phyloP scores from a whole-genome alignment of 2,329 filamentous ascomycete genomes.

The Sclerotinia borealis region DNA sequence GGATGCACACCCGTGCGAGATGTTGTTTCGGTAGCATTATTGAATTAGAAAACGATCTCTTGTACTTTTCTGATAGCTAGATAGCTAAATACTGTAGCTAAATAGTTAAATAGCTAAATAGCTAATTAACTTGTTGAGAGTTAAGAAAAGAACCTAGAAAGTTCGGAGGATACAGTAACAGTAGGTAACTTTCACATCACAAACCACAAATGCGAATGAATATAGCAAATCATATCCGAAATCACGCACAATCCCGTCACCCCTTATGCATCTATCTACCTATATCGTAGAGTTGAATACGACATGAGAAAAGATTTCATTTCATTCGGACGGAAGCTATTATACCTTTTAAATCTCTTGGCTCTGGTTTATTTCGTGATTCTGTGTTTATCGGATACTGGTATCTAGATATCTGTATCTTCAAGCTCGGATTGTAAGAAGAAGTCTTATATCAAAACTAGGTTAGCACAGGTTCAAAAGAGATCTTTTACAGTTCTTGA shows the following conservation, averaged over 20 bases:
- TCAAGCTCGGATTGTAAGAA: too few species aligned
- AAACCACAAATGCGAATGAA: not conserved
- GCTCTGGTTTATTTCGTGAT: too few species aligned
- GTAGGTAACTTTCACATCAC: not conserved
- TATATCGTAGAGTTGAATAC: conserved; percentile 10
- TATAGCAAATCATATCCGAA: conserved; percentile 4
- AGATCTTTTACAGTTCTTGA: conserved; percentile 1
- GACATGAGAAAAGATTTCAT: not conserved
- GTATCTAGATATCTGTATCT: too few species aligned
- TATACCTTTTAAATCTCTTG: not conserved
- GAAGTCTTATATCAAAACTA: too few species aligned
- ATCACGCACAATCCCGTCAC: conserved; percentile 6
- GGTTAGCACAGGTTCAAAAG: conserved; percentile 1
- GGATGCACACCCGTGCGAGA: not conserved
- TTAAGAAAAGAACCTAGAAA: not conserved
- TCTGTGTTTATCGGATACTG: not conserved
- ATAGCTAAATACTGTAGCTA: too few species aligned
- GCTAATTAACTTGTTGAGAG: not conserved
- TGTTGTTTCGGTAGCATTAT: not conserved
- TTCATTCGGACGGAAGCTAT: not conserved
- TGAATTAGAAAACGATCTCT: not conserved
- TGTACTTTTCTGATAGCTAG: not conserved
- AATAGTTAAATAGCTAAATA: too few species aligned
- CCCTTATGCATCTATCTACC: not conserved
- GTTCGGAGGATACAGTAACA: not conserved